Evolutionary conservation across 2,329 filamentous ascomycete species (phyloP), one percentile per base, ranked within the genome.

Genomic region (Fusarium domesticum): DNA sequence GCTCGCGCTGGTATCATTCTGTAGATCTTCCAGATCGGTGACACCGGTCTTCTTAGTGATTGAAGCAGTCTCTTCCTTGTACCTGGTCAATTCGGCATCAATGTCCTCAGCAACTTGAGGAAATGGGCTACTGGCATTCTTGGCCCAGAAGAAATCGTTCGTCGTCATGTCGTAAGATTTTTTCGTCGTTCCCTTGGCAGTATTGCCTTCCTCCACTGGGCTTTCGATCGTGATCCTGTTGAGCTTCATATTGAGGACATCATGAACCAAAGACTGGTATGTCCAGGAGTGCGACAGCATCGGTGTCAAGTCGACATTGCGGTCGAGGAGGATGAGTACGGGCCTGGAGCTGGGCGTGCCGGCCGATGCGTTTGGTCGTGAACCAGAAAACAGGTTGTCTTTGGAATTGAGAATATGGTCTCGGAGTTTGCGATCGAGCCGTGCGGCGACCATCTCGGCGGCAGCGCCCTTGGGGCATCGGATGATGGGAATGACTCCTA

Each of bases 351-450:
- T 80, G 2, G 85, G 79, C 0, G 87, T 84, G 14, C 79, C 77
- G 2, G 58, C 51, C 36, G 77, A 67, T 6, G 76, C 70, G 6
- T 75, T 70, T 2, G 83, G 75, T 48, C 87, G 77, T 39, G 83
- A 76, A 45, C 69, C 72, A 32, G 90, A 95, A 67, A 98, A 98
- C 5, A 98, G 79, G 62, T 96, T 97, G 64, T 96, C 92, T 72
- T 96, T 97, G 11, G 92, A 96, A 68, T 97, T 97, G 51, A 98
- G 78, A 41, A 97, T 88, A 65, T 98, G 93, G 62, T 98, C 93
- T 60, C 93, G 84, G 17, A 98, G 80, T 67, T 97, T 98, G 48
- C 93, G 84, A 65, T 98, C 93, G 18, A 98, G 81, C 63, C 95
- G 96, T 12, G 88, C 87, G 12, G 90, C 87, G 54, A 98, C 95